Evolutionary conservation across 2,329 filamentous ascomycete species (phyloP).

Genomic region (Sclerotinia trifoliorum): DNA sequence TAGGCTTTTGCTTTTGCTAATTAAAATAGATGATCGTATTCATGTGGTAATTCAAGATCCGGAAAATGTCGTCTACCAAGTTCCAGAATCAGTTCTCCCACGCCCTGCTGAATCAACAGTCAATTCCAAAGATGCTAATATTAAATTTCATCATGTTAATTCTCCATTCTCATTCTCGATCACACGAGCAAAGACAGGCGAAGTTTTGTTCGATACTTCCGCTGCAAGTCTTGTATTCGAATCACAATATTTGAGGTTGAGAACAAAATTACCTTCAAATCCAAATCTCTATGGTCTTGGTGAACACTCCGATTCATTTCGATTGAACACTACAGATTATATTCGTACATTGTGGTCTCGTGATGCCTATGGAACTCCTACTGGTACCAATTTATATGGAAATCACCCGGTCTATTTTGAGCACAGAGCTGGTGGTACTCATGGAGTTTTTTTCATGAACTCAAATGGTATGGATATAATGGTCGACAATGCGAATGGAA

Average conservation of each 20-base stretch:
- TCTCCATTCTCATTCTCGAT: conserved; percentile 63
- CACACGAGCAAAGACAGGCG: conserved; percentile 47
- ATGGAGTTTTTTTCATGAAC: conserved; percentile 70
- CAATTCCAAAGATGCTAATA: conserved; percentile 42
- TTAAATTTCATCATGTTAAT: conserved; percentile 52
- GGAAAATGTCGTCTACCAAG: conserved; percentile 58
- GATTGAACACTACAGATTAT: conserved; percentile 58
- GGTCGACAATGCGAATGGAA: conserved; percentile 59
- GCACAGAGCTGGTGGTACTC: conserved; percentile 54
- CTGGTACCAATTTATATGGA: conserved; percentile 60
- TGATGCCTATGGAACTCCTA: conserved; percentile 56
- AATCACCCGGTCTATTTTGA: conserved; percentile 65
- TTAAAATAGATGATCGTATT: conserved; percentile 52
- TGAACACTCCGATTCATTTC: conserved; percentile 61
- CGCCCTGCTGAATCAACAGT: conserved; percentile 46
- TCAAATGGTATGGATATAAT: conserved; percentile 77
- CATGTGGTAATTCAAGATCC: conserved; percentile 64
- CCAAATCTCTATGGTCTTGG: conserved; percentile 65
- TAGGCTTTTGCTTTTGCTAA: conserved; percentile 34
- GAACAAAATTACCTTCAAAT: conserved; percentile 56
- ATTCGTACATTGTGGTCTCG: conserved; percentile 61
- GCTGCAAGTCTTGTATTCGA: conserved; percentile 59
- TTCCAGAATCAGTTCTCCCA: conserved; percentile 57
- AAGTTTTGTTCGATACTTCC: conserved; percentile 61
- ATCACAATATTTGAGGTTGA: conserved; percentile 61